Evolutionary conservation across 2,329 filamentous ascomycete genomes (phyloP), one percentile per base, ranked within the genome.

Genomic region (Alternaria dauci): DNA sequence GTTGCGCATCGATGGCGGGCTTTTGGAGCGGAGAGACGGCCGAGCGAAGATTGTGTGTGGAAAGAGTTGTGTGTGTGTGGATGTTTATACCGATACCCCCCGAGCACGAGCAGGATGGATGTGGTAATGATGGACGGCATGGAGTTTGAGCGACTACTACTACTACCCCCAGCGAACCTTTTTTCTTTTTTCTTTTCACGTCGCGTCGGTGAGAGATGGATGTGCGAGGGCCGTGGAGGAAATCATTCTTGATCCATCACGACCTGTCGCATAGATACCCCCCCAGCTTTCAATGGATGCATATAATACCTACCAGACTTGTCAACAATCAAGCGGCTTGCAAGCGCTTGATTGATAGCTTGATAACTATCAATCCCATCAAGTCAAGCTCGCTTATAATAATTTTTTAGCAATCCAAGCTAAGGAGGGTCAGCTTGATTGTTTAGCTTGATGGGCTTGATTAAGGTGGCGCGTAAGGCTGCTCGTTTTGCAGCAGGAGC

Each of bases 231-330:
- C 12, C 38, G 48, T 48, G 58, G 61, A 58, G 52, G 58, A 30
- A 54, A 54, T 59, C 59, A 60, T 66, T 68, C 54, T 65, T 68
- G 58, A 59, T 58, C 9, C 34, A 52, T 64, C 60, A 60, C 46
- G 58, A 61, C 43, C 64, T 55, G 65, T 36, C 58, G 67, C 61
- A 69, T 67, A 69, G 67, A 69, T 69, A 69, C 67, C 67, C 67
- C 67, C 20, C 61, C 52, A 64, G 58, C 61, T 60, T 66, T 62
- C 46, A 53, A 68, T 62, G 47, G 64, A 65, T 57, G 46, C 52
- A 23, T 4, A 23, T 23, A 23, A 23, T 23, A 23, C 20, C 20
- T 23, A n/a, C n/a, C 34, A 38, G 34, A 38, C 34, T 12, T 38
- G 34, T 38, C 34, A 38, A 38, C 34, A 38, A 38, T 38, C 34